phyloP scores from a whole-genome alignment of 2,329 filamentous ascomycete genomes.

The Sordariomycetes sp. region DNA sequence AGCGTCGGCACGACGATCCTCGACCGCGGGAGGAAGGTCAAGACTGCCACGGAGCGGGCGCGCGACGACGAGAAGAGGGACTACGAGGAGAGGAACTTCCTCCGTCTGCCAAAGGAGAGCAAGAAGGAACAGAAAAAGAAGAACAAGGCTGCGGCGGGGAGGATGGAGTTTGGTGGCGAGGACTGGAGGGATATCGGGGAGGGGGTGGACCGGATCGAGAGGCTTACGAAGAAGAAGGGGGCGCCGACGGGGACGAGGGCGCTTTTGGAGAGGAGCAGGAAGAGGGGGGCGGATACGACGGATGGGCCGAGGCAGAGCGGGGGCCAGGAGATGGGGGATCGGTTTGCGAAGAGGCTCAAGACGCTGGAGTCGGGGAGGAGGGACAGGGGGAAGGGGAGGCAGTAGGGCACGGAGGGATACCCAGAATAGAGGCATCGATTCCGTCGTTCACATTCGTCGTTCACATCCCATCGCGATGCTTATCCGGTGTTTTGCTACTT shows the following conservation, averaged over 20 bases:
- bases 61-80: conserved; percentile 66
- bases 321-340: conserved; percentile 53
- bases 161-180: conserved; percentile 74
- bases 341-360: conserved; percentile 59
- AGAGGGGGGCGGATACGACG: conserved; percentile 53
- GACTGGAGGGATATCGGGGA: conserved; percentile 82
- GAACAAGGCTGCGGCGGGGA: conserved; percentile 23
- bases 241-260: conserved; percentile 42
- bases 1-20: conserved; percentile 87
- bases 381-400: conserved; percentile 11
- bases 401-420: background rate
- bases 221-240: conserved; percentile 60
- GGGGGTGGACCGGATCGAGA: conserved; percentile 75
- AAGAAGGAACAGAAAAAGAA: conserved; percentile 75
- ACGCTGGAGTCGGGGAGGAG: conserved; percentile 31
- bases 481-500: background rate
- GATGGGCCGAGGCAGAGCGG: conserved; percentile 60
- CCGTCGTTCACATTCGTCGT: background rate
- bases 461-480: background rate
- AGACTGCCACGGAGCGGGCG: conserved; percentile 62
- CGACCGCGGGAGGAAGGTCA: conserved; percentile 63
- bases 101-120: conserved; percentile 69
- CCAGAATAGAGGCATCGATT: background rate
- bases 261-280: conserved; percentile 72
- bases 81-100: conserved; percentile 90